These are phyloP conservation scores for Saksenaea vasiformis DNA, from an alignment of 371 early-diverging fungal genomes.

Conservation along the genomic window DNA sequence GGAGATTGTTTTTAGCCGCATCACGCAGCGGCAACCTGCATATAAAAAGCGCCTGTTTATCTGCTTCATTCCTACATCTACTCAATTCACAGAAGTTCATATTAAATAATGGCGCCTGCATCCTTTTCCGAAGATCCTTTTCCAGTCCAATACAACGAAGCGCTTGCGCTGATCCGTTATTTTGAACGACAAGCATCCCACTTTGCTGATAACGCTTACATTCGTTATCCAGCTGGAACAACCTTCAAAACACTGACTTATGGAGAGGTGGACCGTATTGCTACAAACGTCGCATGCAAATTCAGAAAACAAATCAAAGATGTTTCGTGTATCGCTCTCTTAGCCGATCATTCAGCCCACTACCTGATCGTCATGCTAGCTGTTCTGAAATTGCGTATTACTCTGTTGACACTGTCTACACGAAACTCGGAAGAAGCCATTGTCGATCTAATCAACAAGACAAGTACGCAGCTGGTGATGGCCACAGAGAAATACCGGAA, in stretches of 20 bases:
- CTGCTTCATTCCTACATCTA: background rate
- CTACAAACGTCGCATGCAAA: constrained; percentile 30
- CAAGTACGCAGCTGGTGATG: constrained; percentile 14
- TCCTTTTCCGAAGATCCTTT: constrained; percentile 10
- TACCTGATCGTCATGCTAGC: constrained; percentile 27
- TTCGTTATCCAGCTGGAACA: constrained; percentile 4
- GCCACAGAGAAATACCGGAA: constrained; percentile 12
- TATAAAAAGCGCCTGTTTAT: background rate
- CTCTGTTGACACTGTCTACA: constrained; percentile 26
- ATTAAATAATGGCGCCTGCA: background rate
- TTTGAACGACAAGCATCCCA: constrained; percentile 3
- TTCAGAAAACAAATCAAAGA: background rate
- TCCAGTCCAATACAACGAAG: constrained; percentile 6
- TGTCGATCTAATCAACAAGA: constrained; percentile 21
- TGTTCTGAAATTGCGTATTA: constrained; percentile 20
- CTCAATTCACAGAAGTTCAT: background rate
- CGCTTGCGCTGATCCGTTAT: constrained; percentile 4
- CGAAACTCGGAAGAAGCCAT: constrained; percentile 33
- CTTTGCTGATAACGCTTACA: constrained; percentile 3
- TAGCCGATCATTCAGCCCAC: constrained; percentile 22
- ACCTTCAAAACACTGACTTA: constrained; percentile 22
- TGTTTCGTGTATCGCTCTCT: constrained; percentile 5
- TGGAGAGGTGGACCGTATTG: constrained; percentile 21
- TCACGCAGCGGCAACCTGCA: too few relatives aligned
- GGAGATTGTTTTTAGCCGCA: background rate